phyloP scores from a whole-genome alignment of 441 rosid species.

The Aleurites moluccanus region DNA sequence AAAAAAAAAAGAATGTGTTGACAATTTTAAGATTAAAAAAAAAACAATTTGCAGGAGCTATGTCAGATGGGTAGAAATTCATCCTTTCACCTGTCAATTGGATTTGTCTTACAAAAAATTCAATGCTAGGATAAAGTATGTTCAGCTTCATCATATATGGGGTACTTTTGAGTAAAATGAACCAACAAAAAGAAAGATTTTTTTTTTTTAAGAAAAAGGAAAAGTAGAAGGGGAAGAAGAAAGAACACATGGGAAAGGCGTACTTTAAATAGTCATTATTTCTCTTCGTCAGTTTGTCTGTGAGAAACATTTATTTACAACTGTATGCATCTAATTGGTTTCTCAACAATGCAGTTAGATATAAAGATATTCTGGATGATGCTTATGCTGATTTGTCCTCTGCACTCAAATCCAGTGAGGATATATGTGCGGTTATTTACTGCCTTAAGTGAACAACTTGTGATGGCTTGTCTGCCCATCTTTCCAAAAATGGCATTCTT shows the following conservation, averaged over 20 bases:
- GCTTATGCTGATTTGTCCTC: constrained; percentile 70
- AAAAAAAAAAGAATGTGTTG: background rate
- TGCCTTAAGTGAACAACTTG: constrained; percentile 95
- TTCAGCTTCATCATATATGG: background rate
- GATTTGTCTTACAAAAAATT: background rate
- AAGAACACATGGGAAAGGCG: background rate
- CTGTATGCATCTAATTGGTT: constrained; percentile 28
- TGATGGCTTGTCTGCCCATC: constrained; percentile 79
- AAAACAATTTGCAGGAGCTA: background rate
- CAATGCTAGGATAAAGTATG: background rate
- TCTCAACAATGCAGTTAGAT: constrained; percentile 65
- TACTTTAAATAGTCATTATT: background rate
- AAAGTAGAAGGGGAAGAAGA: background rate
- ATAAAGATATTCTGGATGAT: constrained; percentile 85
- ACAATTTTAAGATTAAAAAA: background rate
- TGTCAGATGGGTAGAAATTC: background rate
- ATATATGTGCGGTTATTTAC: constrained; percentile 81
- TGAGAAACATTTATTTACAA: constrained; percentile 13
- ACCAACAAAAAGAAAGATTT: background rate
- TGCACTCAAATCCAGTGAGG: constrained; percentile 63
- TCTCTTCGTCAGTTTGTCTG: background rate
- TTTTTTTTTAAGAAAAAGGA: background rate
- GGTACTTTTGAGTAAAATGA: background rate
- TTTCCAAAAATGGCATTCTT: constrained; percentile 71
- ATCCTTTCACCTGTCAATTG: background rate